Percentiles rank a stretch among this genome's conserved stretches.
phyloP scores from a whole-genome alignment of 257 asterid species.

The Gardenia jasminoides region DNA sequence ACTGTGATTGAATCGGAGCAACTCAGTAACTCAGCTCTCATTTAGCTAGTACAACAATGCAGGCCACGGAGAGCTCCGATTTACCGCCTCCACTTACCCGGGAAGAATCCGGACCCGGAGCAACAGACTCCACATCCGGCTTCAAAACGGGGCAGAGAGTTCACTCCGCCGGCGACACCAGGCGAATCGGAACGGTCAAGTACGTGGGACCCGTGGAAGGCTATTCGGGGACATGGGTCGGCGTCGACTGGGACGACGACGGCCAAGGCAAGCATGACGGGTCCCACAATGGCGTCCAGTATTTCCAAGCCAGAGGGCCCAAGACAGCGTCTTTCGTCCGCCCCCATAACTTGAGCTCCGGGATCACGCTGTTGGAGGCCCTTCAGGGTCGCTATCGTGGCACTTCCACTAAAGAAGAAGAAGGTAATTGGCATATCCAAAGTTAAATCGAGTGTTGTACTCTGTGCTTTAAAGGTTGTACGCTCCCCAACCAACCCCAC shows the following conservation, averaged over 20 bases:
- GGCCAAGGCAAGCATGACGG: conserved; percentile 93
- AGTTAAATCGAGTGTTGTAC: background rate
- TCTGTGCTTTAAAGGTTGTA: background rate
- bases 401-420: conserved; percentile 72
- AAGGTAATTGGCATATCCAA: conserved; percentile 38
- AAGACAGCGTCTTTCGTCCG: conserved; percentile 78
- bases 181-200: conserved; percentile 67
- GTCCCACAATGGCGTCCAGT: conserved; percentile 56
- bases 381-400: conserved; percentile 71
- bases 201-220: conserved; percentile 83
- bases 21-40: too few species aligned
- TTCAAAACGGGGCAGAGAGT: conserved; percentile 68
- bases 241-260: conserved; percentile 88
- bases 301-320: conserved; percentile 65
- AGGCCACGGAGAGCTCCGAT: conserved; percentile 1
- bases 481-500: too few species aligned
- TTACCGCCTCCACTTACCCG: background rate
- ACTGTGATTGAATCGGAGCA: too few species aligned
- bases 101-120: background rate
- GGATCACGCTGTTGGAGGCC: conserved; percentile 67
- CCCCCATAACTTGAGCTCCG: conserved; percentile 63
- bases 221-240: conserved; percentile 70
- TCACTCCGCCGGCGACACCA: conserved; percentile 47
- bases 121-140: background rate
- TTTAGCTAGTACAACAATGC: background rate